Base-by-base conservation (phyloP, 2,329 filamentous ascomycete species). In the Dissoconium aciculare region DNA sequence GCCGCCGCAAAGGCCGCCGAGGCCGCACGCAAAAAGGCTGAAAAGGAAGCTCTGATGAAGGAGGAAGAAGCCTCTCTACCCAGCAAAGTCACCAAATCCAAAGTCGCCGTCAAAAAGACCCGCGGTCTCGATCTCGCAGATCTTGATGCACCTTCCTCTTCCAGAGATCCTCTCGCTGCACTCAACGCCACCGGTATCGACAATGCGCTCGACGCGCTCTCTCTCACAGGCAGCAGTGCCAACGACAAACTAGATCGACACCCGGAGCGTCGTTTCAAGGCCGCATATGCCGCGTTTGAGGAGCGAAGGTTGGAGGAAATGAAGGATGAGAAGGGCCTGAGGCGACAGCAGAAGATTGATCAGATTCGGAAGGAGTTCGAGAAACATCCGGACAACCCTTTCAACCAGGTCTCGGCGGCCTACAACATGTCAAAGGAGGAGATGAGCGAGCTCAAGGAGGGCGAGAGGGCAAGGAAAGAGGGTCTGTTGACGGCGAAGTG, bases 371-470 rank as follows among this genome's bases (percentile, higher is more conserved):
- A 92, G 65, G 89, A 95, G 61, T 98, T 95, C 55, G 79, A 92
- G 57, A 91, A 83, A 65, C 80, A 79, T 49, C 77, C 81, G 2
- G 87, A 95, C 47, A 98, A 98, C 56, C 89, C 89, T 10, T 89
- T 92, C 61, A 93, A 93, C 60, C 82, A 92, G 60, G 74, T 77
- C 11, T 71, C 64, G 30, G 80, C 74, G 2, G 56, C 64, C 3
- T 91, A 83, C 58, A 81, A 98, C 56, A 71, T 81, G 32, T 70
- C 67, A 13, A 78, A 71, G 57, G 81, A 83, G 3, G 87, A 98
- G 47, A 48, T 93, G 26, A 64, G 64, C 28, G 65, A 70, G 28
- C 59, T 85, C 35, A 70, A 72, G 25, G 56, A 66, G 33, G 39
- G 41, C 12, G 47, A 47, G 44, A 49, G 40, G 42, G 40, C 30